Evolutionary conservation across 2,329 filamentous ascomycete species (phyloP).

Genomic region (Ophiocordyceps camponoti-saundersi): DNA sequence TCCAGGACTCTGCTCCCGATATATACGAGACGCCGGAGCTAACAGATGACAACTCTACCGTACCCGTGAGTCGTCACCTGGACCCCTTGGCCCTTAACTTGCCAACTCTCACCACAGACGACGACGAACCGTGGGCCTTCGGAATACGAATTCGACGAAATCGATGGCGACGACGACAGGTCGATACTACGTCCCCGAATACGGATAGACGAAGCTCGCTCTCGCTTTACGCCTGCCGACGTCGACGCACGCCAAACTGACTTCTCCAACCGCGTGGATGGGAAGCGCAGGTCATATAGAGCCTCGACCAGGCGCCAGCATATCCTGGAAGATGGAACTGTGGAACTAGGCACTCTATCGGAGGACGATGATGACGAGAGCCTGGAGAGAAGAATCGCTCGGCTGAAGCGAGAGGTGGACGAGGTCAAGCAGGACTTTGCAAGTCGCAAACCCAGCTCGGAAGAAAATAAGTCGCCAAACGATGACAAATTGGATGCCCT

Average conservation of each 20-base stretch:
- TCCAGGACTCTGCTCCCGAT: conserved; percentile 75
- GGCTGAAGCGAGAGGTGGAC: conserved; percentile 68
- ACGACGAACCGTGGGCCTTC: conserved; percentile 37
- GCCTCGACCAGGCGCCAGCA: conserved; percentile 51
- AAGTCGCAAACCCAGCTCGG: conserved; percentile 30
- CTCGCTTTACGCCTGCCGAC: conserved; percentile 56
- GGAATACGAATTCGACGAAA: conserved; percentile 45
- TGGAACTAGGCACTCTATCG: conserved; percentile 57
- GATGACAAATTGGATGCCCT: conserved; percentile 39
- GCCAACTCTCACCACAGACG: conserved; percentile 22
- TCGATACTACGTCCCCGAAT: conserved; percentile 64
- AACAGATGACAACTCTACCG: conserved; percentile 75
- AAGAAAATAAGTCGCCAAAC: conserved; percentile 25
- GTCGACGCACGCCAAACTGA: conserved; percentile 67
- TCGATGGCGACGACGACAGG: conserved; percentile 44
- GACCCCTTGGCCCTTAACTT: conserved; percentile 1
- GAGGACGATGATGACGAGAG: conserved; percentile 63
- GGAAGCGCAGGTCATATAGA: conserved; percentile 71
- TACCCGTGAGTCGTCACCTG: conserved; percentile 42
- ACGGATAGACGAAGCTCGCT: conserved; percentile 62
- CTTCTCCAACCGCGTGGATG: conserved; percentile 76
- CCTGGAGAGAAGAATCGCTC: conserved; percentile 61
- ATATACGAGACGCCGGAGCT: conserved; percentile 94
- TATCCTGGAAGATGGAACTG: conserved; percentile 43
- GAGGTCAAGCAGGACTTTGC: conserved; percentile 50